Percentiles rank a stretch among this genome's conserved stretches.
phyloP scores from a whole-genome alignment of 148 eudicot genomes.

The Rhododendron kiyosumense region DNA sequence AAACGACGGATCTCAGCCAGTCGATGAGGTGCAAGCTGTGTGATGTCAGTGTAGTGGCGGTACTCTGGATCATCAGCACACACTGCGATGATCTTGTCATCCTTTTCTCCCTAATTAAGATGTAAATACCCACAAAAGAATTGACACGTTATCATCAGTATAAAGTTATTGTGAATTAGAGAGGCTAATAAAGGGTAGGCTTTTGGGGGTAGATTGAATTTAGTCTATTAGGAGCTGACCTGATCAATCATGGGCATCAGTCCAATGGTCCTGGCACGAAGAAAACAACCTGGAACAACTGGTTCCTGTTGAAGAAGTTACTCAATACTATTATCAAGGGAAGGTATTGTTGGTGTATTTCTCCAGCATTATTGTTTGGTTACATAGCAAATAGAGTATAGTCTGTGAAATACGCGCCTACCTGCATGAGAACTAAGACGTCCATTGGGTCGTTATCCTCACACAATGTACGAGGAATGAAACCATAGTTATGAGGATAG shows the following conservation, averaged over 20 bases:
- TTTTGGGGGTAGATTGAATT: not conserved
- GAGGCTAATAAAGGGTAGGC: not conserved
- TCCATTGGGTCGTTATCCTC: conserved; percentile 88
- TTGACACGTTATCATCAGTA: not conserved
- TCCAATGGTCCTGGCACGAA: conserved; percentile 78
- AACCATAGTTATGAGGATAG: conserved; percentile 88
- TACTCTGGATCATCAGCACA: conserved; percentile 92
- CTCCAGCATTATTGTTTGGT: not conserved
- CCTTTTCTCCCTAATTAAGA: conserved; percentile 67
- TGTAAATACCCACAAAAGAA: not conserved
- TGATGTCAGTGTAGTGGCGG: conserved; percentile 64
- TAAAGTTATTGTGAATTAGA: not conserved
- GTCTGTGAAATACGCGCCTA: conserved; percentile 28
- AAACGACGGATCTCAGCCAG: conserved; percentile 76
- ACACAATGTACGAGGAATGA: conserved; percentile 79
- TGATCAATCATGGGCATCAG: conserved; percentile 98
- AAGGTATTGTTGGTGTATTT: not conserved
- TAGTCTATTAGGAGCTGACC: conserved; percentile 27
- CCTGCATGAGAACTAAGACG: conserved; percentile 90
- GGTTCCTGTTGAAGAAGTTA: conserved; percentile 51
- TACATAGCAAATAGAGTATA: not conserved
- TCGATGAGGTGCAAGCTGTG: conserved; percentile 77
- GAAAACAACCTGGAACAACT: conserved; percentile 79
- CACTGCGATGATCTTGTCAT: conserved; percentile 86
- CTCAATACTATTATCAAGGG: not conserved